These are phyloP conservation scores for Wickerhamiella cacticola DNA, from an alignment of 805 yeast genomes.

Conservation along the genomic window DNA sequence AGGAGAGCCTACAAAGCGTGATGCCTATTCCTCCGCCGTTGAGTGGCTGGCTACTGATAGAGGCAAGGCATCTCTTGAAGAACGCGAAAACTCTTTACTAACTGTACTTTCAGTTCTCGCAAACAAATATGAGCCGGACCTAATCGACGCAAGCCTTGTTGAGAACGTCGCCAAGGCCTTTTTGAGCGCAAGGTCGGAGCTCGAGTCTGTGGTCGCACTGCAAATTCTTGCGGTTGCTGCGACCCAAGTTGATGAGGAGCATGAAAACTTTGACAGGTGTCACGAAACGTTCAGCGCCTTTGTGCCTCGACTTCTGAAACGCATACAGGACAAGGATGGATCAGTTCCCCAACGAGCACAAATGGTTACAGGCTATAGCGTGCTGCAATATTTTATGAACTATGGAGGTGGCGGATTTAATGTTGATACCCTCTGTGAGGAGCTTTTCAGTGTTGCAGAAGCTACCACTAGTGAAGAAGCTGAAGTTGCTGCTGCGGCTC, in stretches of 20 bases:
- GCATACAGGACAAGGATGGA: constrained; percentile 12
- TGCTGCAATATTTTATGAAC: constrained; percentile 24
- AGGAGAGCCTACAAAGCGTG: constrained; percentile 11
- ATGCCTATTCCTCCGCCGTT: constrained; percentile 19
- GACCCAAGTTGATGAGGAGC: constrained; percentile 22
- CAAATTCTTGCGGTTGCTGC: constrained; percentile 25
- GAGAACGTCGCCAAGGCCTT: constrained; percentile 18
- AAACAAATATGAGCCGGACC: constrained; percentile 26
- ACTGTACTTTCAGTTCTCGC: constrained; percentile 23
- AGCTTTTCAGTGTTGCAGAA: constrained; percentile 24
- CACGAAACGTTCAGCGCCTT: constrained; percentile 17
- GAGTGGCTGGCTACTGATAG: constrained; percentile 26
- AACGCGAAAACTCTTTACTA: constrained; percentile 27
- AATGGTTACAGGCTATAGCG: constrained; percentile 23
- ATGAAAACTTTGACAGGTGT: constrained; percentile 18
- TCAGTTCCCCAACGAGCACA: constrained; percentile 20
- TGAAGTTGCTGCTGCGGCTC: constrained; percentile 22
- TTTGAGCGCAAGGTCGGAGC: constrained; percentile 23
- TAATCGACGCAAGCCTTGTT: constrained; percentile 19
- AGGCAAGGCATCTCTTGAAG: constrained; percentile 25
- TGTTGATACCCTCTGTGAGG: constrained; percentile 22
- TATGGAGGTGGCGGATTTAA: constrained; percentile 30
- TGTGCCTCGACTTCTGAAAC: constrained; percentile 15
- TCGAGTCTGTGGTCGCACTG: constrained; percentile 25
- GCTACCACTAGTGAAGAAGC: constrained; percentile 18